A percentile compares a stretch with the other conserved stretches of the same genome.
Conservation (phyloP, 176 grass and related monocot species). For the maize (Zea mays) region Zm-B73-REFERENCE-NAM-5.0 NC_050096.1:117690501-117691000, state of each 20-base stretch:
- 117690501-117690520: too few relatives aligned
- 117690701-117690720: too few relatives aligned
- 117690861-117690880: slow-evolving; percentile 2
- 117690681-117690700: too few relatives aligned
- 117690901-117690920: neutral
- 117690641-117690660: too few relatives aligned
- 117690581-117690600: too few relatives aligned
- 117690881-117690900: neutral
- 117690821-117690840: neutral
- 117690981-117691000: neutral
- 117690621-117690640: too few relatives aligned
- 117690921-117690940: neutral
- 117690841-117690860: neutral
- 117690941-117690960: neutral
- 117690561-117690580: too few relatives aligned
- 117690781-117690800: neutral
- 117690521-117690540: too few relatives aligned
- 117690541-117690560: too few relatives aligned
- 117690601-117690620: too few relatives aligned
- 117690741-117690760: neutral
- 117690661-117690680: too few relatives aligned
- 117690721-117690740: too few relatives aligned
- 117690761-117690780: slow-evolving; percentile 12
- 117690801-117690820: slow-evolving; percentile 10
- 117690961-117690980: neutral